A percentile compares a stretch with the other conserved stretches of the same genome.
Evolutionary conservation across 164 flowering plant species (phyloP).

Genomic region (Warburgia ugandensis): DNA sequence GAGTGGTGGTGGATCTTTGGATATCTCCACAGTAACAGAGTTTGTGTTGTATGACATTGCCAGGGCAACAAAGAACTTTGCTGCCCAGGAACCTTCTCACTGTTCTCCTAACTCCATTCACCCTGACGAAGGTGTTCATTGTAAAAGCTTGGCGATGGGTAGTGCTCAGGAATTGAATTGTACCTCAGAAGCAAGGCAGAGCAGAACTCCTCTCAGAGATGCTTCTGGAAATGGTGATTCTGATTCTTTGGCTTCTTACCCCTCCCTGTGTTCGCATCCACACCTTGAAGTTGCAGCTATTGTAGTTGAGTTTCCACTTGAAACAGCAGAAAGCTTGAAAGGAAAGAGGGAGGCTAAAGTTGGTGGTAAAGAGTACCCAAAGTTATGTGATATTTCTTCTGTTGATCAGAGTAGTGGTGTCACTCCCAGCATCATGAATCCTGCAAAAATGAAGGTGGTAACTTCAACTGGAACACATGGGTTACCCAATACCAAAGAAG

Average conservation of each 20-base stretch:
- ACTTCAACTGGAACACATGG: slow-evolving; percentile 73
- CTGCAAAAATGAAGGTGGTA: slow-evolving; percentile 54
- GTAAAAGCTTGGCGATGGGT: no score
- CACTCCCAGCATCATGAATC: no score
- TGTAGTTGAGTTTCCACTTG: slow-evolving; percentile 56
- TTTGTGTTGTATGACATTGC: slow-evolving; percentile 71
- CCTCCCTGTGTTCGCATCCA: slow-evolving; percentile 47
- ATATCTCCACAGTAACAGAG: slow-evolving; percentile 65
- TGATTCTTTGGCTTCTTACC: slow-evolving; percentile 26
- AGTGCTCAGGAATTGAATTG: no score
- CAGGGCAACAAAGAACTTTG: slow-evolving; percentile 37
- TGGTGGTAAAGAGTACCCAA: slow-evolving; percentile 10
- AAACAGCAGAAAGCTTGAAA: slow-evolving; percentile 63
- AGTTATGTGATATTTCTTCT: slow-evolving; percentile 24
- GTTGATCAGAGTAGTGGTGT: slow-evolving; percentile 27
- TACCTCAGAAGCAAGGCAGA: no score
- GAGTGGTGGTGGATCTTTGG: slow-evolving; percentile 28
- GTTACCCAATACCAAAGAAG: slow-evolving; percentile 37
- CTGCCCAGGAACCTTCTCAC: slow-evolving; percentile 16
- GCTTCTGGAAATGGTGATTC: no score
- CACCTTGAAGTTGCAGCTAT: slow-evolving; percentile 72
- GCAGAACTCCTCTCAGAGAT: no score
- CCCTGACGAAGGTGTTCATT: slow-evolving; percentile 11
- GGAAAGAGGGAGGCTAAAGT: slow-evolving; percentile 25
- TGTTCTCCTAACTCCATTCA: no score